Conservation (phyloP, 345 rosid genomes). For the Trapa incisa region DNA sequence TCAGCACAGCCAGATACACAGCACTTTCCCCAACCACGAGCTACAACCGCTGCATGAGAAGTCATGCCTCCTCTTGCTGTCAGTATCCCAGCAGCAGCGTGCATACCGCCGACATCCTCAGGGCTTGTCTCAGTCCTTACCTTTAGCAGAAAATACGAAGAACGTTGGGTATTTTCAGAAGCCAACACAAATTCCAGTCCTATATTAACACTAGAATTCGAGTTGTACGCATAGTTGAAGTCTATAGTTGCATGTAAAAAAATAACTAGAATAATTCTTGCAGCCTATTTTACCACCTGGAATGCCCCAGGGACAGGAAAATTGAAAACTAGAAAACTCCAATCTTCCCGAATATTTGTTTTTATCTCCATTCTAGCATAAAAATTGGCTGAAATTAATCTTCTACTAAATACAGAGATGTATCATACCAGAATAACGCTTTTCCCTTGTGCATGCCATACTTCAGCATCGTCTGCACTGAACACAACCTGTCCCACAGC, state of each 20-base stretch:
- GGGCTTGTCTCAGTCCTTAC: conserved; percentile 95
- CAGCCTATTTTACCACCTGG: too few relatives aligned
- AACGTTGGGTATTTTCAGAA: not conserved
- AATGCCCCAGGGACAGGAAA: too few relatives aligned
- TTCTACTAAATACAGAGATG: not conserved
- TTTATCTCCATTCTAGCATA: not conserved
- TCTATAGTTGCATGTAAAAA: too few relatives aligned
- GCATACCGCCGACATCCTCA: conserved; percentile 98
- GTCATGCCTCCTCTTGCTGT: conserved; percentile 99
- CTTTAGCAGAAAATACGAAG: conserved; percentile 13
- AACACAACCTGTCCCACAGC: conserved; percentile 86
- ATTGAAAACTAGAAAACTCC: not conserved
- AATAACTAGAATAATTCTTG: too few relatives aligned
- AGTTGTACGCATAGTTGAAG: too few relatives aligned
- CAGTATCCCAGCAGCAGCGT: conserved; percentile 80
- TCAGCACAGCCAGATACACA: conserved; percentile 89
- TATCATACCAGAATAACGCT: conserved; percentile 51
- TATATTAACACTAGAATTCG: not conserved
- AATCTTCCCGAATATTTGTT: not conserved
- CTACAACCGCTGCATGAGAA: conserved; percentile 96
- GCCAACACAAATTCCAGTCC: not conserved
- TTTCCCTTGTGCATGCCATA: conserved; percentile 88
- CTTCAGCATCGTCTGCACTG: conserved; percentile 82
- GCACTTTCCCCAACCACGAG: conserved; percentile 98
- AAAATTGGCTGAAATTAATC: not conserved